These are phyloP conservation scores for Lentinula novae-zelandiae DNA, from an alignment of 1,284 basidiomycete genomes.

Conservation along the genomic window DNA sequence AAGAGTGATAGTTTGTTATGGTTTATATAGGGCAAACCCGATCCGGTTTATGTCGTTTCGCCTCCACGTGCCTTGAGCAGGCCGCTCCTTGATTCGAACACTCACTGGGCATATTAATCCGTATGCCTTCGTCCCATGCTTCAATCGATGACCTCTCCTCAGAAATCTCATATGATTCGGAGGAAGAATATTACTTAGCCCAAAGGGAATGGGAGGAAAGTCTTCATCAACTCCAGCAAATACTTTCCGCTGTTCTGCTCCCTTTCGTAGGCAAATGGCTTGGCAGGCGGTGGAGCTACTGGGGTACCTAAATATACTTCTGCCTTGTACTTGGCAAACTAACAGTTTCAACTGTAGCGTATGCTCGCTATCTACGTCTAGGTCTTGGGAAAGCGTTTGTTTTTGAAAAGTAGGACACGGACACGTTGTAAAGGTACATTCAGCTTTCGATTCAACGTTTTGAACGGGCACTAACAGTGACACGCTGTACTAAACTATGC, in stretches of 20 bases:
- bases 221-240: constrained; percentile 76
- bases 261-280: constrained; percentile 88
- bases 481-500: constrained; percentile 30
- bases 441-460: constrained; percentile 14
- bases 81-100: background rate
- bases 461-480: constrained; percentile 11
- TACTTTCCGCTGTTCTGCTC: constrained; percentile 76
- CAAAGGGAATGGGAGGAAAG: constrained; percentile 94
- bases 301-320: constrained; percentile 53
- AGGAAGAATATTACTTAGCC: constrained; percentile 71
- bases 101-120: background rate
- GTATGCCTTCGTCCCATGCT: constrained; percentile 17
- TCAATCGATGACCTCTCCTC: constrained; percentile 47
- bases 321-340: constrained; percentile 12
- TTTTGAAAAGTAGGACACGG: constrained; percentile 34
- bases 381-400: constrained; percentile 71
- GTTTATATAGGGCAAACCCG: constrained; percentile 4
- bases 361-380: constrained; percentile 64
- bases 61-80: constrained; percentile 7
- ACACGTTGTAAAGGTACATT: constrained; percentile 1
- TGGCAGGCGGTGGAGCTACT: constrained; percentile 82
- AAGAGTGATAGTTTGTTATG: constrained; percentile 8
- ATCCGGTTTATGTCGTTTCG: background rate
- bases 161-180: constrained; percentile 54
- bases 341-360: constrained; percentile 43